A percentile compares a stretch with the other conserved stretches of the same genome.
Conservation (phyloP, 2,329 filamentous ascomycete species). For the Coniosporium tulheliwenetii region DNA sequence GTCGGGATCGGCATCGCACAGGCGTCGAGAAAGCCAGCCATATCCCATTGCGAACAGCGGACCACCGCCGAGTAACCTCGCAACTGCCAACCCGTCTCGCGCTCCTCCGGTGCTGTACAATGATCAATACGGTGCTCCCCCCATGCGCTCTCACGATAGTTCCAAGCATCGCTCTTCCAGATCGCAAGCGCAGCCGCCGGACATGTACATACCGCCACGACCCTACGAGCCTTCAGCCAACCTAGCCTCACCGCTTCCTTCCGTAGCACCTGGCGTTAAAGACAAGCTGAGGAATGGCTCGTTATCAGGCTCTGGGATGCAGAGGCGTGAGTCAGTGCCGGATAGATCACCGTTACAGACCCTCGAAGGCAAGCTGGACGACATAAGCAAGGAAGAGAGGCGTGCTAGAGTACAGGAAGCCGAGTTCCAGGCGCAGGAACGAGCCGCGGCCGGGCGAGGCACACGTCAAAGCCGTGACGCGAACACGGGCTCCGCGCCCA, state of each 20-base stretch:
- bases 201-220: too few species aligned
- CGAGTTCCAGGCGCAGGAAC: conserved; percentile 56
- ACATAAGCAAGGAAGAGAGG: conserved; percentile 93
- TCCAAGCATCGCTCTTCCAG: not conserved
- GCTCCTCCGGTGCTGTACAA: not conserved
- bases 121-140: not conserved
- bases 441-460: conserved; percentile 26
- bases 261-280: too few species aligned
- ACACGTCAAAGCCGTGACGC: conserved; percentile 9
- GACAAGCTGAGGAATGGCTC: not conserved
- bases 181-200: not conserved
- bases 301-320: conserved; percentile 2
- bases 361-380: conserved; percentile 77
- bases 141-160: not conserved
- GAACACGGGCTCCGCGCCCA: not conserved
- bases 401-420: conserved; percentile 71
- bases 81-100: not conserved
- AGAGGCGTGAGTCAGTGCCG: conserved; percentile 44
- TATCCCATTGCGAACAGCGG: not conserved
- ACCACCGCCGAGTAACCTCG: not conserved
- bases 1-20: not conserved
- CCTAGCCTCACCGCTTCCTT: too few species aligned
- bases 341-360: conserved; percentile 86
- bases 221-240: too few species aligned
- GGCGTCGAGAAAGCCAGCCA: not conserved